phyloP scores from a whole-genome alignment of 345 rosid species.

The Gossypium anomalum region DNA sequence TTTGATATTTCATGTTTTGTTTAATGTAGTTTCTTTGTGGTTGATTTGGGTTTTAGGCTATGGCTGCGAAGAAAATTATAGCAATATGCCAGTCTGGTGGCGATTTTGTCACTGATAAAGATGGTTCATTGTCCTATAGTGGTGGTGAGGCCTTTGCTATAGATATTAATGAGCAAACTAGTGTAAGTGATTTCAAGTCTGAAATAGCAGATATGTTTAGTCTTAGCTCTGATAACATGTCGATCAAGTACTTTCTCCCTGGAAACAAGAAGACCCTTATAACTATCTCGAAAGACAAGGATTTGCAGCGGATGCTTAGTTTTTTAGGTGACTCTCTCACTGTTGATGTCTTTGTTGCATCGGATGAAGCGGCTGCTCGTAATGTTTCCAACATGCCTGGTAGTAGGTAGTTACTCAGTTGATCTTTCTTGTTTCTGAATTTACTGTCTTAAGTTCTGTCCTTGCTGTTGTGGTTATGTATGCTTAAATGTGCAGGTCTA shows the following conservation, averaged over 20 bases:
- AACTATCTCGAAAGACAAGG: background rate
- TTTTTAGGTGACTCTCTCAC: background rate
- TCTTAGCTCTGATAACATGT: background rate
- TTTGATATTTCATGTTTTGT: background rate
- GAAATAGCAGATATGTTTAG: background rate
- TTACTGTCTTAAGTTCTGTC: background rate
- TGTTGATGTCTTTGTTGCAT: background rate
- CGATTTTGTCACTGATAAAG: background rate
- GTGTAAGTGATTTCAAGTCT: background rate
- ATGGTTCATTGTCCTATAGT: background rate
- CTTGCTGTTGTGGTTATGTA: slow-evolving; percentile 4
- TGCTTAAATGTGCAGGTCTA: slow-evolving; percentile 47
- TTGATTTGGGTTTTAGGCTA: slow-evolving; percentile 67
- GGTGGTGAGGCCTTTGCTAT: background rate
- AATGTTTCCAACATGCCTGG: background rate
- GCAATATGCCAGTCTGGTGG: slow-evolving; percentile 1
- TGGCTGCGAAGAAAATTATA: background rate
- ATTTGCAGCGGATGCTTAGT: background rate
- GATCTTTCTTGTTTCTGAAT: background rate
- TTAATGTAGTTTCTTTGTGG: slow-evolving; percentile 59
- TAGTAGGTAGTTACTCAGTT: background rate
- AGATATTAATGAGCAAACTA: background rate
- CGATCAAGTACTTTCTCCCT: background rate
- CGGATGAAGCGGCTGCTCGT: background rate
- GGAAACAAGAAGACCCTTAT: background rate